Conservation (phyloP, 2,329 filamentous ascomycete genomes). For the Calonectria ilicicola region DNA sequence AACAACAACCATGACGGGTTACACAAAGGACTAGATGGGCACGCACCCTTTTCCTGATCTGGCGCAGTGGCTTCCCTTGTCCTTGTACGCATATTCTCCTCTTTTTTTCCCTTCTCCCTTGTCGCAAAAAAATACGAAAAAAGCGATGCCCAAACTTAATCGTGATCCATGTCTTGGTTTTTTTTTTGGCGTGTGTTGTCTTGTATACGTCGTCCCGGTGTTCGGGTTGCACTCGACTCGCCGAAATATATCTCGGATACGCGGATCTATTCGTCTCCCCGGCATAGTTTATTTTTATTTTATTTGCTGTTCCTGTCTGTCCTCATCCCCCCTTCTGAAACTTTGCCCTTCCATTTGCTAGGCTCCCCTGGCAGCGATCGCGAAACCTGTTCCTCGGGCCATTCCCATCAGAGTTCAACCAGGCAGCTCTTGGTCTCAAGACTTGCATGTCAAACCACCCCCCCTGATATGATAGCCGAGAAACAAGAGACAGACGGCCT, state of each 20-base stretch:
- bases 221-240: not conserved
- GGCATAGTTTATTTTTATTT: not conserved
- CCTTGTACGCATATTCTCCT: not conserved
- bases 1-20: not conserved
- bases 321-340: not conserved
- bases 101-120: not conserved
- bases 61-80: not conserved
- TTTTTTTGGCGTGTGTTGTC: not conserved
- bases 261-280: not conserved
- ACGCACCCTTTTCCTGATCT: conserved; percentile 3
- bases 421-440: not conserved
- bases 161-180: not conserved
- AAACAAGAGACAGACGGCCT: not conserved
- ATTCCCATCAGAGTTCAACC: not conserved
- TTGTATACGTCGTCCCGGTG: too few species aligned
- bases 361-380: not conserved
- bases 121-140: not conserved
- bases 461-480: not conserved
- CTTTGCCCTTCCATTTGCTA: not conserved
- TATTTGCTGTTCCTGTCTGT: not conserved
- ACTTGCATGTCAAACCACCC: conserved; percentile 2
- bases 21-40: not conserved
- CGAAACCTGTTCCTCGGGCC: not conserved
- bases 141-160: not conserved
- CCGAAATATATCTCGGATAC: not conserved